Base-by-base conservation (phyloP, 306 rosid genomes). In the Dalbergia oliveri region DNA sequence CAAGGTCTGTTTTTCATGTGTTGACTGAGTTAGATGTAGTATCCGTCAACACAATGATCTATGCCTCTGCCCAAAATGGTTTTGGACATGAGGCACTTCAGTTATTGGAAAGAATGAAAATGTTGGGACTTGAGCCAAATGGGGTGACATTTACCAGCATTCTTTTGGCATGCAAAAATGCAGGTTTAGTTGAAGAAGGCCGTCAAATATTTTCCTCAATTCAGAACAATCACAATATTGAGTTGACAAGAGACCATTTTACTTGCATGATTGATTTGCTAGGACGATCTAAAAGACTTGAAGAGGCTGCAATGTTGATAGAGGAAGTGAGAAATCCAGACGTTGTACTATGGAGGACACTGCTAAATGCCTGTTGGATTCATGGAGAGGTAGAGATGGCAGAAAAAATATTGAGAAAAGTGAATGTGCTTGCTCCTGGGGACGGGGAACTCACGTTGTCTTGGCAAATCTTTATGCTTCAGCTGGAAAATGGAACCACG, bases 121-220 rank as follows among this genome's bases (percentile, higher is more conserved):
- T 35, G 11, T 64, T 86, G 77, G 80, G 81, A 54, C 71, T 82
- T 66, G 79, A 72, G 58, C 97, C 90, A 11, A 87, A 89, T 81
- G 88, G 84, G 6, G 88, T 89, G 33, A 88, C 97, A 72, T 66
- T 85, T 70, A 79, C 86, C 81, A 91, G 91, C 80, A 77, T 87
- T 82, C 92, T 89, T 66, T 82, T 89, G 89, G 94, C 92, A 23
- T 91, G 97, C 88, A 88, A 86, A 79, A 89, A 88, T 78, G 87
- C 89, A 0, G 94, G 91, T 44, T 76, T 92, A 80, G 94, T 92
- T 61, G 91, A 87, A 45, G 83, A 90, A 85, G 97, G 94, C 69
- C 82, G 94, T 72, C 77, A 80, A 72, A 69, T 88, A 60, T 92
- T 92, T 86, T 61, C 81, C 62, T 81, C 73, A 51, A 34, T 87